A percentile compares a stretch with the other conserved stretches of the same genome.
These are phyloP conservation scores for Otatea glauca DNA, from an alignment of 176 grass and related monocot species.

Conservation along the genomic window DNA sequence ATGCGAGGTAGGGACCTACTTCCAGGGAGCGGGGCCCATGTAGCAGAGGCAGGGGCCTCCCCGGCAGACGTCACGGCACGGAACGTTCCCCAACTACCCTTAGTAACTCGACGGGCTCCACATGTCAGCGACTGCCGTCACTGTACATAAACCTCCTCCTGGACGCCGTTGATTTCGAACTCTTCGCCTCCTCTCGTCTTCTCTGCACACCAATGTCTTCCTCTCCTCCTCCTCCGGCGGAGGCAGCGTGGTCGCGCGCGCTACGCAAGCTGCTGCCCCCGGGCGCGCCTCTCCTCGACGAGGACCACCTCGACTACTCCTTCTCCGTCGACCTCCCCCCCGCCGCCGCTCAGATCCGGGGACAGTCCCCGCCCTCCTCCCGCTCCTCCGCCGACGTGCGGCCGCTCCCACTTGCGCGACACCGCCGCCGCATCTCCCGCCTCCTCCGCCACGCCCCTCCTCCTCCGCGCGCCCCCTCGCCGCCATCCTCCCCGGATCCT, in stretches of 20 bases:
- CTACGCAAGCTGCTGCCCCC: constrained; percentile 50
- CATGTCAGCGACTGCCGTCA: too few relatives aligned
- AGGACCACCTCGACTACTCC: constrained; percentile 55
- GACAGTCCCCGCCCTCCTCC: background rate
- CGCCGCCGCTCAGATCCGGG: background rate
- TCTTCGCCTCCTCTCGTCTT: too few relatives aligned
- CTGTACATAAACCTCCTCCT: too few relatives aligned
- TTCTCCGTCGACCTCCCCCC: constrained; percentile 64
- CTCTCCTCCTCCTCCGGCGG: background rate
- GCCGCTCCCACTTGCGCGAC: background rate
- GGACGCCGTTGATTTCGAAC: too few relatives aligned
- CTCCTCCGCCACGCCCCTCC: constrained; percentile 3
- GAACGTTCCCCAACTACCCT: too few relatives aligned
- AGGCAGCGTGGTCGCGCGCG: constrained; percentile 27
- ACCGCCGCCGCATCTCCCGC: constrained; percentile 37
- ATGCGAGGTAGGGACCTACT: too few relatives aligned
- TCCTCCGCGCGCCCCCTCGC: background rate
- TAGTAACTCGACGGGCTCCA: too few relatives aligned
- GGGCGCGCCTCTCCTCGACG: constrained; percentile 60
- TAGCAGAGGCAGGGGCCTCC: too few relatives aligned
- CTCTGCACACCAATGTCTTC: background rate
- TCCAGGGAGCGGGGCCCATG: too few relatives aligned
- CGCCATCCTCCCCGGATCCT: constrained; percentile 45
- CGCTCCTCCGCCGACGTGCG: background rate
- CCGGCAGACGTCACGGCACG: too few relatives aligned